Conservation (phyloP, 192 early-diverging fungal genomes). For the Linnemannia zychae region DNA sequence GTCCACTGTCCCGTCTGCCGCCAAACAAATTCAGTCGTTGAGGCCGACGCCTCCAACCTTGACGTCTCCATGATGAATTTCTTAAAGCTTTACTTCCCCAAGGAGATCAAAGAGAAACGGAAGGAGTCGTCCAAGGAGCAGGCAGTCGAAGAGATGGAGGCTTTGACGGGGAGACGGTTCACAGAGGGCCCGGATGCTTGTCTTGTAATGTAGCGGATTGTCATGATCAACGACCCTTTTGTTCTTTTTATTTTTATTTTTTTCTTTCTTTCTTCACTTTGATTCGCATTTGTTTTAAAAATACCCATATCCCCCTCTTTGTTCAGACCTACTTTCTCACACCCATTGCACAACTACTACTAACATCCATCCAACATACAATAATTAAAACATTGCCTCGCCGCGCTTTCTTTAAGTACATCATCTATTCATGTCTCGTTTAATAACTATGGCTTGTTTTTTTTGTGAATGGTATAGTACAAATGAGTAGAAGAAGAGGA, state of each 20-base stretch:
- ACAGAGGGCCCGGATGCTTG: slow-evolving; percentile 19
- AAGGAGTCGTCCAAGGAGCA: slow-evolving; percentile 74
- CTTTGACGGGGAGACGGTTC: slow-evolving; percentile 63
- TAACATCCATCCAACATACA: not conserved
- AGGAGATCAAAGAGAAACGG: slow-evolving; percentile 80
- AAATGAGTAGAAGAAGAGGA: not conserved
- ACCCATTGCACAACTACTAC: not conserved
- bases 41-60: slow-evolving; percentile 71
- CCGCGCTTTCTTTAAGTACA: not conserved
- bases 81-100: slow-evolving; percentile 83
- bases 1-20: slow-evolving; percentile 84
- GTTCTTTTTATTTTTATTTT: not conserved
- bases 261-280: not conserved
- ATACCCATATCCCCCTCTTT: not conserved
- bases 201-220: slow-evolving; percentile 55
- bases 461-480: not conserved
- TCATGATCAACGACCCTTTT: too few species aligned
- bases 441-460: not conserved
- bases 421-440: not conserved
- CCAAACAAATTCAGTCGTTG: slow-evolving; percentile 66
- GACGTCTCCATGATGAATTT: slow-evolving; percentile 78
- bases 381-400: not conserved
- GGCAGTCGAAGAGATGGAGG: slow-evolving; percentile 73
- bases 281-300: not conserved
- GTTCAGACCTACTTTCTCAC: too few species aligned